phyloP scores from a whole-genome alignment of 768 basidiomycete species.

The Hygrophorus pudorinus region DNA sequence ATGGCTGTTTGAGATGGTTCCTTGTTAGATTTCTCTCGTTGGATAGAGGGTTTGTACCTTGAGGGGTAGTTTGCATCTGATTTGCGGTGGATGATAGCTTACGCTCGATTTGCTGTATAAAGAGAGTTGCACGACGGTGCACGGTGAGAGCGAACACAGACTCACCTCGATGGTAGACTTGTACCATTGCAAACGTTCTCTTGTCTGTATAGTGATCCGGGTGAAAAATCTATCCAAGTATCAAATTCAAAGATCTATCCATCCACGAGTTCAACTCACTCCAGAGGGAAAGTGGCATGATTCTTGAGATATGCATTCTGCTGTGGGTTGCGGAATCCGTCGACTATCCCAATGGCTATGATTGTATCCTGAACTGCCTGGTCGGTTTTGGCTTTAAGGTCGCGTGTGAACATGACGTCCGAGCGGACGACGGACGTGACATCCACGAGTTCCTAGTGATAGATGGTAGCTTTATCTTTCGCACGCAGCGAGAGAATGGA shows the following conservation, averaged over 20 bases:
- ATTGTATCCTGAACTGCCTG: slow-evolving; percentile 77
- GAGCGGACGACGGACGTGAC: slow-evolving; percentile 52
- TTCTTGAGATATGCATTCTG: slow-evolving; percentile 64
- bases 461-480: slow-evolving; percentile 1
- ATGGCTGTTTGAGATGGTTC: slow-evolving; percentile 37
- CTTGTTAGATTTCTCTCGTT: slow-evolving; percentile 3
- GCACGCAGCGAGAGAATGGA: background rate
- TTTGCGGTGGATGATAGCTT: slow-evolving; percentile 60
- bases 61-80: slow-evolving; percentile 62
- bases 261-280: slow-evolving; percentile 34
- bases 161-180: slow-evolving; percentile 70
- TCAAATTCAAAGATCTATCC: background rate
- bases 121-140: background rate
- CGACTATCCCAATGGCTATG: slow-evolving; percentile 63
- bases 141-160: background rate
- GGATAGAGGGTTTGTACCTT: slow-evolving; percentile 35
- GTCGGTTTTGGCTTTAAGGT: slow-evolving; percentile 67
- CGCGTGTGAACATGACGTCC: slow-evolving; percentile 56
- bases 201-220: slow-evolving; percentile 63
- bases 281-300: slow-evolving; percentile 72
- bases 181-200: slow-evolving; percentile 65
- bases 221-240: slow-evolving; percentile 49
- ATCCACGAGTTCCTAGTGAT: slow-evolving; percentile 51
- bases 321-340: slow-evolving; percentile 70
- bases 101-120: slow-evolving; percentile 66